Base-by-base conservation (phyloP, 129 eudicot genomes). In the Rutidosis leptorrhynchoides region DNA sequence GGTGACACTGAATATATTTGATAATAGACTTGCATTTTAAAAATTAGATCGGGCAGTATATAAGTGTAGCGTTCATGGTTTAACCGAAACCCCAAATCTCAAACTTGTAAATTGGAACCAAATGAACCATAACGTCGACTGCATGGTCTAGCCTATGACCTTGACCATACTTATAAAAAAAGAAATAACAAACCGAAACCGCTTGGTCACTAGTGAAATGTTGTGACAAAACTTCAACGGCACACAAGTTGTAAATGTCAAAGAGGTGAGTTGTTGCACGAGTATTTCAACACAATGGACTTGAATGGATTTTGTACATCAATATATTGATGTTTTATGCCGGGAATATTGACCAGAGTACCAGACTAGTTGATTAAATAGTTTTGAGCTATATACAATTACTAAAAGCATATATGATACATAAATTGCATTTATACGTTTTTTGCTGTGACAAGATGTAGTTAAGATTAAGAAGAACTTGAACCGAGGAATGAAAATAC, bases 161-260 rank as follows among this genome's bases (percentile, higher is more conserved):
- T 26, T 51, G 72, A 22, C 72, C 9, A 12, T 28, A 22, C 12
- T 3, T 0, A 9, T 2, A 53, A 17, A 2, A n/a, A n/a, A 2
- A 69, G 15, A 57, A 0, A 6, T 28, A 48, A 58, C 32, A 70
- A 70, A 58, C 27, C 48, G 74, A 70, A 70, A 70, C 66, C 58
- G 74, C 45, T 69, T 49, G 35, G 60, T 62, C 29, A 35, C 62
- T 46, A n/a, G n/a, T n/a, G n/a, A n/a, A n/a, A n/a, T n/a, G n/a
- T 11, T 52, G 23, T 12, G 14, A 52, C 35, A 53, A 53, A 54
- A 11, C 1, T 58, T 58, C 57, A 42, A 59, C n/a, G 46, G 65
- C 33, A 46, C 43, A 58, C 46, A 70, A 70, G 48, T 69, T 69
- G 74, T 56, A 70, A 24, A 70, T 35, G 61, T 66, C 48, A 66